A percentile compares a stretch with the other conserved stretches of the same genome.
These are phyloP conservation scores for Cydonia oblonga DNA, from an alignment of 331 rosid species.

Conservation along the genomic window DNA sequence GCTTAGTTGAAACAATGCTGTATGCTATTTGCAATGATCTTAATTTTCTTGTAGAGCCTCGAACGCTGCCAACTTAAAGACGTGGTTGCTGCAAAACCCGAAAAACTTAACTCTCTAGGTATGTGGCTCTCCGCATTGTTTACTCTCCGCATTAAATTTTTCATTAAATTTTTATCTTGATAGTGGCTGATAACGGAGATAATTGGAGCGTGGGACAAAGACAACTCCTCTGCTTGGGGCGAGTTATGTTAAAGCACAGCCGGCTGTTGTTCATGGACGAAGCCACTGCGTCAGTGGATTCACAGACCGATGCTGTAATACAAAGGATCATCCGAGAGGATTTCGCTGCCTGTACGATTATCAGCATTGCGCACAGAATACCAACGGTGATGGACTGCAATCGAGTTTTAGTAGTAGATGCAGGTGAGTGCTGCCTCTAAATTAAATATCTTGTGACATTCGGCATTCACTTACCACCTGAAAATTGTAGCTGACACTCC, in stretches of 20 bases:
- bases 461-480: neutral
- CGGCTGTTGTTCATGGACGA: constrained; percentile 77
- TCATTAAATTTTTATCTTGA: neutral
- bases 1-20: neutral
- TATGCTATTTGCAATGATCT: neutral
- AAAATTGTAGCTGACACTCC: neutral
- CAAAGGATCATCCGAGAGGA: constrained; percentile 82
- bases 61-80: constrained; percentile 88
- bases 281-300: constrained; percentile 90
- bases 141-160: neutral
- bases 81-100: constrained; percentile 57
- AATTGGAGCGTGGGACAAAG: constrained; percentile 98
- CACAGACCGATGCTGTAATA: constrained; percentile 71
- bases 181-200: constrained; percentile 70
- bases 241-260: constrained; percentile 88
- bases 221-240: constrained; percentile 78
- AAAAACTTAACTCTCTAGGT: constrained; percentile 64
- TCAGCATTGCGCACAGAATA: constrained; percentile 90
- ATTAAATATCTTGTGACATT: neutral
- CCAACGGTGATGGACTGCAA: constrained; percentile 95
- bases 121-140: neutral
- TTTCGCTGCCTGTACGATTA: constrained; percentile 62
- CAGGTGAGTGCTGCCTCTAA: constrained; percentile 27
- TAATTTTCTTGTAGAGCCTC: constrained; percentile 35
- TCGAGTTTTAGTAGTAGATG: constrained; percentile 65